These are phyloP conservation scores for Graphiopsis chlorocephala DNA, from an alignment of 2,329 filamentous ascomycete genomes.

Conservation along the genomic window DNA sequence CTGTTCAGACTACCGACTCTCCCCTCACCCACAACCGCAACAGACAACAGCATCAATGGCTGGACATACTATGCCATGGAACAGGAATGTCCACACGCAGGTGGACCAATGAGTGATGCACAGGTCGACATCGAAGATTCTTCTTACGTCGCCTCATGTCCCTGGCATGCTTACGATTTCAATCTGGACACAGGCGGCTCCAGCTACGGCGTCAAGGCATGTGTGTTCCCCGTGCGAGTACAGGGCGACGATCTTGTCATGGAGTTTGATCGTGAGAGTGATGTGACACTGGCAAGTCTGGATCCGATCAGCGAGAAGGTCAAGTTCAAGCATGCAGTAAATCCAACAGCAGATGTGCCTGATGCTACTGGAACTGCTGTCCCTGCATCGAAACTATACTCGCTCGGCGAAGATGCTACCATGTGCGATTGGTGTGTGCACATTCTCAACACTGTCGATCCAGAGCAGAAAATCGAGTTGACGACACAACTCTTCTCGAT, in stretches of 20 bases:
- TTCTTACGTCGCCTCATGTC: constrained; percentile 19
- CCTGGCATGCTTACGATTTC: constrained; percentile 21
- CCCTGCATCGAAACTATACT: neutral
- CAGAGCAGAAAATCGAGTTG: constrained; percentile 19
- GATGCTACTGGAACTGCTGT: neutral
- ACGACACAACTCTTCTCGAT: constrained; percentile 18
- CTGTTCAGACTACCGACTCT: constrained; percentile 18
- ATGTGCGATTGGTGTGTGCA: constrained; percentile 21
- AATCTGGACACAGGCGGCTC: constrained; percentile 18
- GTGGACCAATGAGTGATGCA: constrained; percentile 19
- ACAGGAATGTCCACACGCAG: constrained; percentile 19
- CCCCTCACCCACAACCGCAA: neutral
- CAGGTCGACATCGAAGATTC: constrained; percentile 21
- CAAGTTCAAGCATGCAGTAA: constrained; percentile 17
- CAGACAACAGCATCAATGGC: constrained; percentile 14
- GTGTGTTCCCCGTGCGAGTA: constrained; percentile 15
- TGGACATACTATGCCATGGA: constrained; percentile 22
- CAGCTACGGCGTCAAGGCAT: constrained; percentile 20
- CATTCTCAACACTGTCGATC: constrained; percentile 19
- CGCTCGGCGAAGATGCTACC: constrained; percentile 14
- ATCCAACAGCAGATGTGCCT: neutral
- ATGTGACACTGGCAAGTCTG: constrained; percentile 7
- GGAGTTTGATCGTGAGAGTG: neutral
- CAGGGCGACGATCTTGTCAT: neutral
- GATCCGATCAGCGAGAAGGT: constrained; percentile 19